Evolutionary conservation across 2,329 filamentous ascomycete genomes (phyloP), one percentile per base, ranked within the genome.

Genomic region (Leptosphaerulina australis): DNA sequence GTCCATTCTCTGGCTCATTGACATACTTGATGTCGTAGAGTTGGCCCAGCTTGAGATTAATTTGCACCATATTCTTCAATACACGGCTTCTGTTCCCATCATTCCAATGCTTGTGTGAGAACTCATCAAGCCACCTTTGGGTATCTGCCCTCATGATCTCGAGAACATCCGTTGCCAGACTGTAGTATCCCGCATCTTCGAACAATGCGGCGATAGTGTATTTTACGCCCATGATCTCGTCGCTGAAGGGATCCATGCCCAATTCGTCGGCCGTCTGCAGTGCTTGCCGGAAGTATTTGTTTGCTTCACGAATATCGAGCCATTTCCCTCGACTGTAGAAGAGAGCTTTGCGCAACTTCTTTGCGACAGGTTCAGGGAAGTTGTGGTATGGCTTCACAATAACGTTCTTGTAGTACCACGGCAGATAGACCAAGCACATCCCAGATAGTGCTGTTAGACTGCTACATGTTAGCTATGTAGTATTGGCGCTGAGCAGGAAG

Each of bases 211-310:
- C 86, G 7, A 96, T 80, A 68, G 92, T 86, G 40, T 97, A 86
- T 67, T 91, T 90, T 43, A 97, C 86, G 7, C 94, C 94, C 60
- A 97, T 81, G 25, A 97, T 87, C 70, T 97, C 92, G 62, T 97
- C 89, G 3, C 89, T 92, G 69, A 92, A 95, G 0, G 90, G 90
- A 67, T 97, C 91, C 77, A 99, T 83, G 0, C 86, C 85, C 40
- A 88, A 68, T 64, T 90, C 85, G 39, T 85, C 77, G 49, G 91
- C 91, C 41, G 88, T 81, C 55, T 86, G 79, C 49, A 97, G 78
- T 3, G 92, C 91, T 58, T 88, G 82, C 63, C 86, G 86, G 71
- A 96, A 97, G 71, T 90, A 90, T 60, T 90, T 88, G 51, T 95
- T 79, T 0, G 93, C 92, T 45, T 88, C 81, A 50, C 88, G 82